Conservation (phyloP, 2,329 filamentous ascomycete species). For the Fusarium armeniacum region DNA sequence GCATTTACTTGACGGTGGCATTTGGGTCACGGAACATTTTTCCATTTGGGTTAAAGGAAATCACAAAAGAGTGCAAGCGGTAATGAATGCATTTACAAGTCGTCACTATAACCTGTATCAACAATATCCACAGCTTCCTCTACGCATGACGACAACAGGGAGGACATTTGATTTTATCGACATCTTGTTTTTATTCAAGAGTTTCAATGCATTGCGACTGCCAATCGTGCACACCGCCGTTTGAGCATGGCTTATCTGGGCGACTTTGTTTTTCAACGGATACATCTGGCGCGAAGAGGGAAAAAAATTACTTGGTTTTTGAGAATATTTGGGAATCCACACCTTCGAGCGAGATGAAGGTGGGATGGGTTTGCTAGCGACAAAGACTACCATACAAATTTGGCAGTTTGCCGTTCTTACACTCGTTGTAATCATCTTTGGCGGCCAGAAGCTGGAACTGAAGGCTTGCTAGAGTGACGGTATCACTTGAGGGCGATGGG, state of each 20-base stretch:
- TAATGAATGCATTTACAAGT: conserved; percentile 58
- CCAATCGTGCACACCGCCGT: conserved; percentile 30
- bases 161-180: conserved; percentile 47
- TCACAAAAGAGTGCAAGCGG: conserved; percentile 58
- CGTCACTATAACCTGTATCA: conserved; percentile 63
- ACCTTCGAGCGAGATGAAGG: conserved; percentile 39
- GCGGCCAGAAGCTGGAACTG: conserved; percentile 56
- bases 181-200: conserved; percentile 41
- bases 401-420: conserved; percentile 62
- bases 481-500: conserved; percentile 50
- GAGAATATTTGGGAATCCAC: conserved; percentile 30
- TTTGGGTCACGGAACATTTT: conserved; percentile 50
- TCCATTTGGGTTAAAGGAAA: conserved; percentile 51
- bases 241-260: conserved; percentile 43
- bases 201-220: conserved; percentile 47
- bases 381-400: conserved; percentile 45
- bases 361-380: conserved; percentile 46
- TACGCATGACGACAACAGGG: conserved; percentile 49
- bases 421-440: conserved; percentile 65
- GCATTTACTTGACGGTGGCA: conserved; percentile 44
- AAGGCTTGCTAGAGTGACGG: conserved; percentile 52
- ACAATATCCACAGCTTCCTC: conserved; percentile 53
- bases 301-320: conserved; percentile 35
- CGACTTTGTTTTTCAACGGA: conserved; percentile 36
- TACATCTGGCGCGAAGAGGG: conserved; percentile 44